Evolutionary conservation across 2,329 filamentous ascomycete species (phyloP).

Genomic region (Chaetothyriales sp.): DNA sequence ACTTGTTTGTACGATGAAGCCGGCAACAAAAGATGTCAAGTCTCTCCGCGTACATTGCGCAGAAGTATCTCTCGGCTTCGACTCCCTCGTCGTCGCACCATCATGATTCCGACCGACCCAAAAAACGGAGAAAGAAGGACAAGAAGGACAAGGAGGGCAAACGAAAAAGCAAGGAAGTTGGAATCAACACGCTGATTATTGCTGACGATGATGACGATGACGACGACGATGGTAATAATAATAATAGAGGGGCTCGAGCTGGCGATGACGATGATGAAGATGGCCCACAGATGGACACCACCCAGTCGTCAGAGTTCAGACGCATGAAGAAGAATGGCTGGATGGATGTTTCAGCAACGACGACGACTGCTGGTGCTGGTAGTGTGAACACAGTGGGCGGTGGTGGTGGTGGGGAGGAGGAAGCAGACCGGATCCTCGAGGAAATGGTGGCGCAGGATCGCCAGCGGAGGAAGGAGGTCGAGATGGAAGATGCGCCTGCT

Average conservation of each 20-base stretch:
- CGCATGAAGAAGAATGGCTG: constrained; percentile 65
- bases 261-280: constrained; percentile 27
- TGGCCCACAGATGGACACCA: constrained; percentile 17
- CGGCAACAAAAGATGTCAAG: constrained; percentile 1
- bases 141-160: constrained; percentile 28
- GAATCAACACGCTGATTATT: not conserved
- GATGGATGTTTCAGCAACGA: constrained; percentile 41
- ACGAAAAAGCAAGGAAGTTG: not conserved
- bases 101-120: constrained; percentile 28
- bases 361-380: constrained; percentile 13
- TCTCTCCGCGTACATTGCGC: constrained; percentile 71
- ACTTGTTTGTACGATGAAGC: not conserved
- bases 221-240: not conserved
- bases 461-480: constrained; percentile 31
- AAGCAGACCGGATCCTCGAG: constrained; percentile 64
- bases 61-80: constrained; percentile 70
- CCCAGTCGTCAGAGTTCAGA: constrained; percentile 39
- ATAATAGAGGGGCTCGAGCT: constrained; percentile 15
- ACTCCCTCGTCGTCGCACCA: constrained; percentile 19
- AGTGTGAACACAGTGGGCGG: constrained; percentile 19
- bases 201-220: not conserved
- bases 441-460: constrained; percentile 53
- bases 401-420: constrained; percentile 41
- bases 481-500: constrained; percentile 34
- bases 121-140: constrained; percentile 42